A percentile compares a stretch with the other conserved stretches of the same genome.
Evolutionary conservation across 768 basidiomycete species (phyloP).

Genomic region (Collybia nuda): DNA sequence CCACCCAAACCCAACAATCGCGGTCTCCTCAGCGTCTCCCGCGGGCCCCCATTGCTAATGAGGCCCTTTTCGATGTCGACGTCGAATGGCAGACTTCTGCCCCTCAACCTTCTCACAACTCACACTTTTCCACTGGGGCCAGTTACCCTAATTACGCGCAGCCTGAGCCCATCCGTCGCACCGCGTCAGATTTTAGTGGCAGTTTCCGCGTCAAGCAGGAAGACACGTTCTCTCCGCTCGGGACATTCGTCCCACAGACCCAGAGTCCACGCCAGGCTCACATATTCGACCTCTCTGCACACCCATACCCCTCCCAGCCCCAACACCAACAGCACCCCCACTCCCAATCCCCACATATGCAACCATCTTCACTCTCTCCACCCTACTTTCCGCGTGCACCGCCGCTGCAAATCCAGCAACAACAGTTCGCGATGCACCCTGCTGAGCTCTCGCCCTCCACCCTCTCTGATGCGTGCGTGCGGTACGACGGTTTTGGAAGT

Average conservation of each 20-base stretch:
- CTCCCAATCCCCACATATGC: conserved; percentile 2
- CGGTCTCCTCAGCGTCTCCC: conserved; percentile 8
- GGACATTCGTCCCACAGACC: background rate
- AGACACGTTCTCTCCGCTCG: conserved; percentile 2
- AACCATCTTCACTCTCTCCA: background rate
- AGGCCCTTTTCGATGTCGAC: conserved; percentile 21
- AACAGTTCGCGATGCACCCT: conserved; percentile 5
- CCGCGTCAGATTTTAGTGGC: background rate
- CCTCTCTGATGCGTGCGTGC: background rate
- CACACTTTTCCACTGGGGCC: conserved; percentile 5
- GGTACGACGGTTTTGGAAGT: too few relatives aligned
- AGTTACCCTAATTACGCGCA: too few relatives aligned
- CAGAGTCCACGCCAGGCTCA: conserved; percentile 9
- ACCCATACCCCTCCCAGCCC: background rate
- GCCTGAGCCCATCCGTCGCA: too few relatives aligned
- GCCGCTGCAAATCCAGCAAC: conserved; percentile 4
- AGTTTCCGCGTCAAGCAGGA: background rate
- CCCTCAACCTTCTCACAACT: conserved; percentile 12
- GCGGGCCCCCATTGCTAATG: conserved; percentile 4
- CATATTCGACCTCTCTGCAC: conserved; percentile 13
- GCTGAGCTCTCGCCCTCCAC: conserved; percentile 4
- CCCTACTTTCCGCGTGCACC: conserved; percentile 8
- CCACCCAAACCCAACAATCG: conserved; percentile 4
- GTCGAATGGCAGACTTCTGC: conserved; percentile 24
- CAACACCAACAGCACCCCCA: conserved; percentile 1